Base-by-base conservation (phyloP, 2,329 filamentous ascomycete genomes). In the Aspergillus thermomutatus region DNA sequence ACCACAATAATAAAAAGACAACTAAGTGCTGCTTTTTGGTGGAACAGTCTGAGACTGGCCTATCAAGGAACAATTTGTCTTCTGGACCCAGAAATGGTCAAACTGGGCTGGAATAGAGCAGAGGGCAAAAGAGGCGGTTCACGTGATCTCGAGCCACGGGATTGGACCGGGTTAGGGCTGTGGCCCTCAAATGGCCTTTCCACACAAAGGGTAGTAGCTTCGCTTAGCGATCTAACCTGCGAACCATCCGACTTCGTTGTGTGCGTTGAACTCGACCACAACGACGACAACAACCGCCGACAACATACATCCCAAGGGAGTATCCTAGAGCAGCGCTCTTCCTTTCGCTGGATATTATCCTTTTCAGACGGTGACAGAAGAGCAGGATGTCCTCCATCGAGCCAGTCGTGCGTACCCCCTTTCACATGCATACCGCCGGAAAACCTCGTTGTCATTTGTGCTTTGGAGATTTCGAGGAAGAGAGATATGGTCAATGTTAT, bases 371-470 rank as follows among this genome's bases (percentile, higher is more conserved):
- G 73, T 74, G 72, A 74, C 69, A 34, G 27, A 60, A 72, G 69
- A 73, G 70, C 79, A 85, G 77, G 78, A 87, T 87, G 84, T 86
- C 84, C 79, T 79, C 82, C 74, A 85, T 84, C 78, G 84, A 87
- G 75, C 82, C 83, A 76, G 83, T 86, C 76, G 83, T 86, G 82
- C 75, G 83, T 84, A 68, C 58, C 51, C 56, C 56, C 56, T 50
- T 53, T 57, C 54, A 52, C 61, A 58, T 56, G 52, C 58, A 56
- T 28, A 43, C 45, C 55, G 55, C 45, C 52, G 50, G 34, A 50
- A 50, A 54, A 50, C 53, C 45, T 56, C 49, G 54, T 58, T 46
- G 54, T 53, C 53, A 51, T 21, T 7, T 46, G 43, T 62, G 45
- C 43, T 26, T 49, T 54, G 50, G 50, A 52, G 19, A 55, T 55